A percentile compares a stretch with the other conserved stretches of the same genome.
phyloP scores from a whole-genome alignment of 2,329 filamentous ascomycete species.

The Hymenotorrendiella dingleyae region DNA sequence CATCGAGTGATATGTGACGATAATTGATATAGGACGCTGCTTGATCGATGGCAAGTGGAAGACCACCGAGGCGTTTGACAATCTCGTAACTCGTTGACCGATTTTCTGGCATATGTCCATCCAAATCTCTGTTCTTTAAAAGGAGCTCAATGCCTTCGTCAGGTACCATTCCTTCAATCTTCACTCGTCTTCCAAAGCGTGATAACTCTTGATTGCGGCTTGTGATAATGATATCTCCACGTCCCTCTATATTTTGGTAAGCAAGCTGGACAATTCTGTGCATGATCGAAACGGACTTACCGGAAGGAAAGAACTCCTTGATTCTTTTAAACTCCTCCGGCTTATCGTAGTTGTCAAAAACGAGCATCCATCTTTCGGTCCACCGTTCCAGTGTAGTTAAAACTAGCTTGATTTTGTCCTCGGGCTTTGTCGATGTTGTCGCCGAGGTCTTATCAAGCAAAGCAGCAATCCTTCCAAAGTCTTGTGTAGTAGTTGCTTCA shows the following conservation, averaged over 20 bases:
- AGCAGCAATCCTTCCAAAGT: conserved; percentile 4
- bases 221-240: conserved; percentile 1
- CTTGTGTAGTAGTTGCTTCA: conserved; percentile 1
- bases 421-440: background rate
- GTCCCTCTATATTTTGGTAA: background rate
- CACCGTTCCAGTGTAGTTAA: background rate
- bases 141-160: conserved; percentile 1
- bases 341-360: conserved; percentile 32
- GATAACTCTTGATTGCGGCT: conserved; percentile 2
- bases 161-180: conserved; percentile 1
- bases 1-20: background rate
- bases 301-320: background rate
- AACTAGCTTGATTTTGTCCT: background rate
- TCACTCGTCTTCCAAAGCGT: background rate
- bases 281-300: background rate
- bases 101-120: background rate
- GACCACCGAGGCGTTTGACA: conserved; percentile 1
- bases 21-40: background rate
- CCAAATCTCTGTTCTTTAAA: background rate
- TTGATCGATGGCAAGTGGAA: conserved; percentile 1
- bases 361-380: conserved; percentile 30
- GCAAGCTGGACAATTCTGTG: background rate
- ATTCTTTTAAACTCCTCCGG: background rate
- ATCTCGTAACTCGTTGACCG: background rate
- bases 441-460: background rate